Percentiles rank a stretch among this genome's conserved stretches.
Conservation (phyloP, 257 asterid genomes). For the Ligustrum vulgare region DNA sequence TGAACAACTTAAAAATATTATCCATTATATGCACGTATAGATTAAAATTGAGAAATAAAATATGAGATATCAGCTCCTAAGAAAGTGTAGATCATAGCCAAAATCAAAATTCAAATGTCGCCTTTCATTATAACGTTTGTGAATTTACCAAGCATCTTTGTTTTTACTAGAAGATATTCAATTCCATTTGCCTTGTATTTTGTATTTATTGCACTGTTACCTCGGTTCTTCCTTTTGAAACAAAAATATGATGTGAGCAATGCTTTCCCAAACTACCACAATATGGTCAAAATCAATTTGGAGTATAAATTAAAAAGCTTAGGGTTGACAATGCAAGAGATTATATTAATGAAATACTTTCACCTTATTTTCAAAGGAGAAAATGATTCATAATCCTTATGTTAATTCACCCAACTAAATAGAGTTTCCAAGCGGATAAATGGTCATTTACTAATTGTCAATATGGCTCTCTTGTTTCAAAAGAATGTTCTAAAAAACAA, state of each 20-base stretch:
- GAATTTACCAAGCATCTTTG: background rate
- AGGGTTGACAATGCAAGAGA: background rate
- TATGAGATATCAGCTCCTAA: too few species aligned
- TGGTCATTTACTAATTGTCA: background rate
- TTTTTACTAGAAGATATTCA: background rate
- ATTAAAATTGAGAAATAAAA: too few species aligned
- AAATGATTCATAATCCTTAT: background rate
- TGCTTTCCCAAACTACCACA: background rate
- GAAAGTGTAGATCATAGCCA: too few species aligned
- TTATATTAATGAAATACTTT: background rate
- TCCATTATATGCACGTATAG: too few species aligned
- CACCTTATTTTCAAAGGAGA: background rate
- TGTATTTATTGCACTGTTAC: background rate
- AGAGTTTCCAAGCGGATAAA: background rate
- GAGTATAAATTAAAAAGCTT: background rate
- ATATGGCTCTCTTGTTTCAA: background rate
- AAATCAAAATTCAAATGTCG: too few species aligned
- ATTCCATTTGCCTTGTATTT: background rate
- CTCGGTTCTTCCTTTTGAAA: background rate
- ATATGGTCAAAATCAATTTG: background rate
- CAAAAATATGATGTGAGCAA: background rate
- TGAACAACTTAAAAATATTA: too few species aligned
- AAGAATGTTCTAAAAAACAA: background rate
- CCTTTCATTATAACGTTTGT: background rate
- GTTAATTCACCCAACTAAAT: background rate